These are phyloP conservation scores for Ceratonia siliqua DNA, from an alignment of 306 rosid species.

Conservation along the genomic window DNA sequence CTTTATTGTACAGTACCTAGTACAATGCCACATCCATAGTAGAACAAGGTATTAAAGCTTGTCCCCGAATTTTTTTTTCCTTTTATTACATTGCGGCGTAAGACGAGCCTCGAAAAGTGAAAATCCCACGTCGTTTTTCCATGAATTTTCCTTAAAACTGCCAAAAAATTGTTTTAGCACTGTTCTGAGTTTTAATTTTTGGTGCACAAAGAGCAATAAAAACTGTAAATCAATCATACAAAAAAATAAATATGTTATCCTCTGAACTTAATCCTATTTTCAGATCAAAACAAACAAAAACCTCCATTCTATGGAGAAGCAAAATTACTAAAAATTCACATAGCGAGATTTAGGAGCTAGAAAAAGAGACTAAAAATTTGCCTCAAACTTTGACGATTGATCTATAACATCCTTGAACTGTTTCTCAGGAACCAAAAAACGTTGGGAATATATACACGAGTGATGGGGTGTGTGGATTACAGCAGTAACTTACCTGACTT, in stretches of 20 bases:
- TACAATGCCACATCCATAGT: background rate
- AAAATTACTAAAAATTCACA: background rate
- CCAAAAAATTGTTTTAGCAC: background rate
- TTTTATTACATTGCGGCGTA: too few relatives aligned
- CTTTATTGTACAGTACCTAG: background rate
- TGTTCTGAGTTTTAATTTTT: background rate
- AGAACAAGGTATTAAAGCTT: too few relatives aligned
- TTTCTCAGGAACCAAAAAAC: background rate
- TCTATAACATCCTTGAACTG: background rate
- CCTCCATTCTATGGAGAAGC: background rate
- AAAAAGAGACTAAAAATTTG: background rate
- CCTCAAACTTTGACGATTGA: background rate
- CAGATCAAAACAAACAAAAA: background rate
- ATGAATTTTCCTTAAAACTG: background rate
- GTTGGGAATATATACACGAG: too few relatives aligned
- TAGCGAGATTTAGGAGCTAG: background rate
- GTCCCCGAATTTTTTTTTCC: background rate
- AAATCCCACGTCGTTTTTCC: background rate
- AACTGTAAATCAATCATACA: background rate
- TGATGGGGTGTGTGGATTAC: background rate
- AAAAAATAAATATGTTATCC: too few relatives aligned
- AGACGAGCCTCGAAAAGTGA: background rate
- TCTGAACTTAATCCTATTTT: background rate
- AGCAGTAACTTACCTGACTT: conserved; percentile 22
- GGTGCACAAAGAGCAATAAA: background rate